These are phyloP conservation scores for Podaxis sp. DNA, from an alignment of 768 basidiomycete species.

Conservation along the genomic window DNA sequence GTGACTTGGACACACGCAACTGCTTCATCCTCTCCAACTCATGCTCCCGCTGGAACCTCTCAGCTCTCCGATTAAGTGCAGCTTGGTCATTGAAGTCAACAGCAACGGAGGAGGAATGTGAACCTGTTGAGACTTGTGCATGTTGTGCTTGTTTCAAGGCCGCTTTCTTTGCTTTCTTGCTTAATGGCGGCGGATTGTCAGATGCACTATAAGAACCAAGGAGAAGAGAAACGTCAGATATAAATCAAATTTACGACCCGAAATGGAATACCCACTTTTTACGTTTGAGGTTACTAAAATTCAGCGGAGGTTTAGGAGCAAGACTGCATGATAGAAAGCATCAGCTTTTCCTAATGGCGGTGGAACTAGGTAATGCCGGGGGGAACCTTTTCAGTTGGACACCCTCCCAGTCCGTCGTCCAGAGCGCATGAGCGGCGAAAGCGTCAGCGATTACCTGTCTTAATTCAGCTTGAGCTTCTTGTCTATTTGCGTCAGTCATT, in stretches of 20 bases:
- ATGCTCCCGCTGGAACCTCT: slow-evolving; percentile 89
- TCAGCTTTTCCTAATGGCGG: slow-evolving; percentile 12
- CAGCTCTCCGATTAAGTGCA: slow-evolving; percentile 73
- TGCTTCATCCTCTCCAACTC: slow-evolving; percentile 75
- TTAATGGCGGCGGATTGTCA: slow-evolving; percentile 28
- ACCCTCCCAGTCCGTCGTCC: slow-evolving; percentile 93
- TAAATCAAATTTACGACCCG: neutral
- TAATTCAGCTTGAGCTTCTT: slow-evolving; percentile 89
- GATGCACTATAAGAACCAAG: slow-evolving; percentile 25
- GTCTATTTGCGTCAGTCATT: slow-evolving; percentile 85
- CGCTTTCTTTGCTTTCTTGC: slow-evolving; percentile 64
- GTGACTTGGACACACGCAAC: slow-evolving; percentile 26
- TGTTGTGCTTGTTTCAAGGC: slow-evolving; percentile 34
- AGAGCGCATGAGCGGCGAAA: slow-evolving; percentile 78
- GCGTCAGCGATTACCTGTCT: slow-evolving; percentile 96
- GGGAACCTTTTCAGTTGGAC: slow-evolving; percentile 82
- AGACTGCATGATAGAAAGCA: slow-evolving; percentile 38
- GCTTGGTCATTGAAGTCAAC: slow-evolving; percentile 63
- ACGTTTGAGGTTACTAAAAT: slow-evolving; percentile 59
- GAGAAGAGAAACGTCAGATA: slow-evolving; percentile 24
- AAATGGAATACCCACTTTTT: slow-evolving; percentile 50
- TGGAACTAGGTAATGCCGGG: slow-evolving; percentile 17
- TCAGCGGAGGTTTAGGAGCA: slow-evolving; percentile 54
- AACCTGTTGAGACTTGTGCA: slow-evolving; percentile 28
- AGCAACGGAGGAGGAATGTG: slow-evolving; percentile 29